Evolutionary conservation across 1,139 yeast species (phyloP).

Genomic region (Yamadazyma pseudoaaseri): DNA sequence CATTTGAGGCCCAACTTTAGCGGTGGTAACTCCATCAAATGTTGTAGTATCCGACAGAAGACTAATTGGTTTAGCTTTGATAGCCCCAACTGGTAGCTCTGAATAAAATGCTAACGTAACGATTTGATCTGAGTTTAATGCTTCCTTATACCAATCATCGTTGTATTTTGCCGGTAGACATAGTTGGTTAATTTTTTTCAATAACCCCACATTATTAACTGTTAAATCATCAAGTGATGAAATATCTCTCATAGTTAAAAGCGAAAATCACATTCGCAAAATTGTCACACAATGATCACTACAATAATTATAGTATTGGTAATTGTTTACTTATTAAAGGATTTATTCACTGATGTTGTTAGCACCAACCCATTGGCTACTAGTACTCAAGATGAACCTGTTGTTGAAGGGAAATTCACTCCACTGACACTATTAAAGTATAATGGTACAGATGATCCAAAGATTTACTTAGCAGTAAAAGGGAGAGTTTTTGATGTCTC

Average conservation of each 20-base stretch:
- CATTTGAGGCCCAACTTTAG: constrained; percentile 28
- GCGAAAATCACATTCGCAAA: not conserved
- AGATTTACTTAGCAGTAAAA: constrained; percentile 77
- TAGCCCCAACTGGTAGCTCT: constrained; percentile 72
- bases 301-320: constrained; percentile 24
- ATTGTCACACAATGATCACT: constrained; percentile 19
- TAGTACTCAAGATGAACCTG: constrained; percentile 43
- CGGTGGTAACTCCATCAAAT: constrained; percentile 23
- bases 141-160: constrained; percentile 44
- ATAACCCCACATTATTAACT: constrained; percentile 51
- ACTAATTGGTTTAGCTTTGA: constrained; percentile 50
- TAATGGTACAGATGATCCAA: constrained; percentile 78
- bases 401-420: constrained; percentile 77
- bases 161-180: constrained; percentile 43
- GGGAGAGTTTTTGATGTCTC: constrained; percentile 88
- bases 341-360: constrained; percentile 19
- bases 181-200: constrained; percentile 48
- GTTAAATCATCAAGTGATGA: constrained; percentile 58
- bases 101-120: constrained; percentile 52
- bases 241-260: constrained; percentile 24
- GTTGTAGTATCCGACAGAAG: constrained; percentile 22
- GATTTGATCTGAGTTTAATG: constrained; percentile 33
- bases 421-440: constrained; percentile 70
- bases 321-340: constrained; percentile 23
- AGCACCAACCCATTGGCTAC: constrained; percentile 12